Evolutionary conservation across 176 grass and related monocot species (phyloP).

Genomic region (Oryza longistaminata): DNA sequence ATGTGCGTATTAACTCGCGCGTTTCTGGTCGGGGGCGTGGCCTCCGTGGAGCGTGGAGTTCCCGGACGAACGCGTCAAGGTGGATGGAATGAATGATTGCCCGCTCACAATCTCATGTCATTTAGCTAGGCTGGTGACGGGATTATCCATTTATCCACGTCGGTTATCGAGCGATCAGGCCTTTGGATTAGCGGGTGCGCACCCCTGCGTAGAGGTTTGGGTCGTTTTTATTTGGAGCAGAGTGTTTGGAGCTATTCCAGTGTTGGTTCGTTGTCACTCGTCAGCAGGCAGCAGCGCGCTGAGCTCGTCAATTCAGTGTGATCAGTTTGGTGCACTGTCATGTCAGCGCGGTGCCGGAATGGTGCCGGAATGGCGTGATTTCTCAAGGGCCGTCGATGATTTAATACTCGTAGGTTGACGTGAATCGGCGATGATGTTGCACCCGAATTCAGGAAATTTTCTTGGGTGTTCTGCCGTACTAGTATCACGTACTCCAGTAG

Average conservation of each 20-base stretch:
- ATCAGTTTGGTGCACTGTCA: background rate
- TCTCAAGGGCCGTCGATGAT: background rate
- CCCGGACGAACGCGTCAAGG: background rate
- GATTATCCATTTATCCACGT: slow-evolving; percentile 32
- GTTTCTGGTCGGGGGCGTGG: slow-evolving; percentile 28
- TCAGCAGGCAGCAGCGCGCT: background rate
- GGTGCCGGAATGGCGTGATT: background rate
- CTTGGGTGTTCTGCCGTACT: background rate
- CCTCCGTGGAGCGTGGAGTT: background rate
- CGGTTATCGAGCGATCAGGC: slow-evolving; percentile 26
- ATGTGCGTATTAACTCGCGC: slow-evolving; percentile 50
- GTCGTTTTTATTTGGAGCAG: background rate
- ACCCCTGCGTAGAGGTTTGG: background rate
- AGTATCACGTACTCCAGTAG: background rate
- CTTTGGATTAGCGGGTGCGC: slow-evolving; percentile 3
- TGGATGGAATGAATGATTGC: slow-evolving; percentile 38
- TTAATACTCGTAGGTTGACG: background rate
- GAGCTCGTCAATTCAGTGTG: background rate
- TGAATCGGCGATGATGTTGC: background rate
- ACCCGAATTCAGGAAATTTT: background rate
- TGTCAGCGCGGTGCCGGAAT: background rate
- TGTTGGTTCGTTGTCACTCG: background rate
- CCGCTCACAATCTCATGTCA: background rate
- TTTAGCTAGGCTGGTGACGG: background rate
- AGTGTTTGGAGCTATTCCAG: background rate